These are phyloP conservation scores for Ophiostoma himal-ulmi DNA, from an alignment of 2,329 filamentous ascomycete species.

Conservation along the genomic window DNA sequence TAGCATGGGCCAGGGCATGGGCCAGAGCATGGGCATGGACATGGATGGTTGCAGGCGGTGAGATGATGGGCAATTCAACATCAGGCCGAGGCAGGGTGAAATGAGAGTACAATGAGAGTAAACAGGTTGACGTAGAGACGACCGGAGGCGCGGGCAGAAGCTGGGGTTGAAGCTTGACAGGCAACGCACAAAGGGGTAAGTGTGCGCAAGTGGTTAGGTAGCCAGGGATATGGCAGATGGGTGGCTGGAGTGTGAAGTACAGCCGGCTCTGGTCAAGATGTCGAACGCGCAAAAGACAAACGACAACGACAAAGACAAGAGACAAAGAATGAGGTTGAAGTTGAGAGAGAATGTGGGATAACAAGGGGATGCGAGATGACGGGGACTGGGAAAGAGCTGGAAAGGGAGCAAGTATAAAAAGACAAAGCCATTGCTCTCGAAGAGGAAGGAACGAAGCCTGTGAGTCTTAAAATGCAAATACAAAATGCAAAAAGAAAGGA, in stretches of 20 bases:
- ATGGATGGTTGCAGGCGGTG: not conserved
- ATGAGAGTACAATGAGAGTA: not conserved
- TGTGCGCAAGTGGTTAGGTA: not conserved
- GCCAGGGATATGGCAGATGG: not conserved
- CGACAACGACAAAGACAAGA: not conserved
- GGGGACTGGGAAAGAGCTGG: not conserved
- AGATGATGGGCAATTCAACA: not conserved
- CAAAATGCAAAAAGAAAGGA: not conserved
- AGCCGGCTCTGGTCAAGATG: not conserved
- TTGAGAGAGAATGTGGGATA: not conserved
- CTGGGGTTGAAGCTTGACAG: not conserved
- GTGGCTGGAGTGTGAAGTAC: not conserved
- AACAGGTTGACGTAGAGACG: not conserved
- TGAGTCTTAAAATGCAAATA: too few relatives aligned
- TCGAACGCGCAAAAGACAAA: not conserved
- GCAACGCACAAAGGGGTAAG: not conserved
- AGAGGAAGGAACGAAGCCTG: not conserved
- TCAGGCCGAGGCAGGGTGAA: not conserved
- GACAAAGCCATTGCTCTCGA: not conserved
- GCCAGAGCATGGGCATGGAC: not conserved
- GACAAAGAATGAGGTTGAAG: not conserved
- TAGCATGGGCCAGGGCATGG: not conserved
- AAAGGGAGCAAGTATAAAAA: conserved; percentile 4
- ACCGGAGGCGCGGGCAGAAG: not conserved
- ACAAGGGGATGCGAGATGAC: not conserved